Evolutionary conservation across 768 basidiomycete species (phyloP).

Genomic region (Lyophyllum atratum): DNA sequence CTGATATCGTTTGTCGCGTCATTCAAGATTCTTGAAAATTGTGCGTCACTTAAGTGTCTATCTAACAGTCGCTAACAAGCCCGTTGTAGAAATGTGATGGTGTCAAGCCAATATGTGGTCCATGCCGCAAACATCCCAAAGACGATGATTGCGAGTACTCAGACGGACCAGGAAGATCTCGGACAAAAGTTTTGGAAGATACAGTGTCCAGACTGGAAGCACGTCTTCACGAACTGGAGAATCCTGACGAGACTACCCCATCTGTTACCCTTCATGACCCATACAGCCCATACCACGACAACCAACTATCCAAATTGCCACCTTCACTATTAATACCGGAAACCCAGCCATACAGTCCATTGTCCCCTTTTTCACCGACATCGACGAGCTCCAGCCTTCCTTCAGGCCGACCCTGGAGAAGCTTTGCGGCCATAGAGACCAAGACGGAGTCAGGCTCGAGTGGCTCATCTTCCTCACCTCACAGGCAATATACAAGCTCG

Average conservation of each 20-base stretch:
- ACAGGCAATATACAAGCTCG: constrained; percentile 34
- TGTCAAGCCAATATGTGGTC: constrained; percentile 61
- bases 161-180: constrained; percentile 61
- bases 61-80: constrained; percentile 2
- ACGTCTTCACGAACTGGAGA: constrained; percentile 57
- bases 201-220: constrained; percentile 56
- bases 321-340: constrained; percentile 34
- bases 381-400: constrained; percentile 48
- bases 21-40: constrained; percentile 48
- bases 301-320: constrained; percentile 33
- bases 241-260: constrained; percentile 48
- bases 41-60: constrained; percentile 29
- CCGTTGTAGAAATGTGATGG: constrained; percentile 67
- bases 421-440: constrained; percentile 34
- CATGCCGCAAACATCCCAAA: constrained; percentile 59
- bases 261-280: constrained; percentile 55
- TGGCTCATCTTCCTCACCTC: constrained; percentile 41
- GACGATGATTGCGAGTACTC: constrained; percentile 73
- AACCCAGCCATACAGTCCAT: constrained; percentile 24
- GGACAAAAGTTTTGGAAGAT: constrained; percentile 62
- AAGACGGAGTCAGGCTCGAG: constrained; percentile 45
- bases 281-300: constrained; percentile 38
- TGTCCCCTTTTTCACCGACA: constrained; percentile 47
- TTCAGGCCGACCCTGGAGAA: constrained; percentile 46
- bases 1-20: constrained; percentile 3